Percentiles rank a stretch among this genome's conserved stretches.
Evolutionary conservation across 2,329 filamentous ascomycete genomes (phyloP).

Genomic region (Emergomyces pasteurianus): DNA sequence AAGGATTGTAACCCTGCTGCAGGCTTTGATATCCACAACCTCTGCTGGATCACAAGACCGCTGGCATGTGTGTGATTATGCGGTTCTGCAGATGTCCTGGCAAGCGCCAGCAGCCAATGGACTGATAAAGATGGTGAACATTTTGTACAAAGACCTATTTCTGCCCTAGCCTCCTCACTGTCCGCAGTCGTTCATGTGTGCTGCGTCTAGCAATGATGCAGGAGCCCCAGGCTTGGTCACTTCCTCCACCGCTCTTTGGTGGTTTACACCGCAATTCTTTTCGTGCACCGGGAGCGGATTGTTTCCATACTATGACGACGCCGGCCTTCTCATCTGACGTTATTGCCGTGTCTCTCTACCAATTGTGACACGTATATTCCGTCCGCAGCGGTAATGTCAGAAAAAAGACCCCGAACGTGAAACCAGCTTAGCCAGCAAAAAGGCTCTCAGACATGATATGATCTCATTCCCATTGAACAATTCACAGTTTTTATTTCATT

Average conservation of each 20-base stretch:
- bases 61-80: conserved; percentile 1
- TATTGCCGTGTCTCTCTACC: neutral
- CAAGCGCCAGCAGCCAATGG: conserved; percentile 10
- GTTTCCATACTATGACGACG: conserved; percentile 1
- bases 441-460: too few species aligned
- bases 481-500: too few species aligned
- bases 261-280: conserved; percentile 4
- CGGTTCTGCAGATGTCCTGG: neutral
- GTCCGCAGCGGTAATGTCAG: too few species aligned
- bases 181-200: neutral
- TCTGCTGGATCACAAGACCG: neutral
- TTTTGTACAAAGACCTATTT: neutral
- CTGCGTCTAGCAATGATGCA: conserved; percentile 3
- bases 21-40: too few species aligned
- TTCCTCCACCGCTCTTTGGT: conserved; percentile 7
- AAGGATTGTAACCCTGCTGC: neutral
- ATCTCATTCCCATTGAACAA: too few species aligned
- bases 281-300: neutral
- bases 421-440: too few species aligned
- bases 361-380: too few species aligned
- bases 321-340: neutral
- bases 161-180: neutral
- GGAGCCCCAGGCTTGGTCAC: neutral
- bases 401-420: too few species aligned
- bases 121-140: neutral